Evolutionary conservation across 2,329 filamentous ascomycete genomes (phyloP), one percentile per base, ranked within the genome.

Genomic region (Endoconidiophora laricicola): DNA sequence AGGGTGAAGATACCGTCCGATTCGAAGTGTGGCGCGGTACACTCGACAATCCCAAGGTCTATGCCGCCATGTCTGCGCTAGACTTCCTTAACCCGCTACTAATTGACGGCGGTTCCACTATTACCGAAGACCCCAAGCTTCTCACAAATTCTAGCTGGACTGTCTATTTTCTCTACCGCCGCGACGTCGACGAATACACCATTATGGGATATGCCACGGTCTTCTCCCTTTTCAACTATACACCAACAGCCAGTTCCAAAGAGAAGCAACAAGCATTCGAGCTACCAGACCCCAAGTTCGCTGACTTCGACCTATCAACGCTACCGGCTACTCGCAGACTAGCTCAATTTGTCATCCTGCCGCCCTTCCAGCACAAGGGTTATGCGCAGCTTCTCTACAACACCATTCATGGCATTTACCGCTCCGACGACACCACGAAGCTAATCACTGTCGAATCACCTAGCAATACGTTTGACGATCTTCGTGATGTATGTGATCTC

Each of bases 391-490:
- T 78, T 40, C 76, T 98, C 38, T 98, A 96, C 69, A 78, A 79
- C 53, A 72, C 79, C 45, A 85, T 96, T 56, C 90, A 86, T 60
- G 66, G 73, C 6, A 67, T 79, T 56, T 83, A 85, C 55, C 71
- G 83, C 52, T 70, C 76, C 33, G 75, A 83, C 51, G 63, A 74
- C 0, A 79, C 81, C 54, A 82, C 87, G 6, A 71, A 78, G 49
- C 90, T 96, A 61, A 75, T 98, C 58, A 93, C 88, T 0, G 81
- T 98, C 4, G 91, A 98, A 65, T 90, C 96, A 54, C 93, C 91
- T 0, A 96, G 85, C 59, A 84, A 90, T 60, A 78, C 74, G 1
- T 93, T 93, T 57, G 84, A 91, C 59, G 78, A 86, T 53, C 69
- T 93, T 58, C 76, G 86, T 56, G 85, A 91, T 60, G 69, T 81